Evolutionary conservation across 2,329 filamentous ascomycete species (phyloP).

Genomic region (Apiospora saccharicola): DNA sequence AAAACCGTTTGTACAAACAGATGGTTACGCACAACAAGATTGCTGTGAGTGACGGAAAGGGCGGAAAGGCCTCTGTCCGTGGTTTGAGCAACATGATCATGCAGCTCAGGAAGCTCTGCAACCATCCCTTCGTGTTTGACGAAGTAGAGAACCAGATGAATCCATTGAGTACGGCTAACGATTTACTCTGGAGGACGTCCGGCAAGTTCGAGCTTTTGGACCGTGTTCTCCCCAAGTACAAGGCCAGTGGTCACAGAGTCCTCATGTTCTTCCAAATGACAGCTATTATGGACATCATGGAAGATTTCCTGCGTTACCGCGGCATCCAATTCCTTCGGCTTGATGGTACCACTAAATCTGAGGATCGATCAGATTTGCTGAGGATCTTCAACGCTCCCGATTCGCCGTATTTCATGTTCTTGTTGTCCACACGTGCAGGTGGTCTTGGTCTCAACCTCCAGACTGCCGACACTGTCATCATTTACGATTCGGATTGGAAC

Average conservation of each 20-base stretch:
- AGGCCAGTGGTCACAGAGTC: constrained; percentile 88
- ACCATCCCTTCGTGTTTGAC: constrained; percentile 98
- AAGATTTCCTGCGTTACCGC: constrained; percentile 89
- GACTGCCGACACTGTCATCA: constrained; percentile 98
- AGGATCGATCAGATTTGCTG: constrained; percentile 92
- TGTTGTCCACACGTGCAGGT: constrained; percentile 98
- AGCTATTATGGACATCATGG: constrained; percentile 99
- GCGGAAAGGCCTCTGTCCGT: constrained; percentile 90
- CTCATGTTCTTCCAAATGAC: constrained; percentile 99
- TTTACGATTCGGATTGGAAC: constrained; percentile 99
- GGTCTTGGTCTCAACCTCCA: constrained; percentile 97
- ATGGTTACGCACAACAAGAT: constrained; percentile 96
- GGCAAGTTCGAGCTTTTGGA: constrained; percentile 98
- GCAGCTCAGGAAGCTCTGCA: constrained; percentile 98
- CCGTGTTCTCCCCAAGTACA: constrained; percentile 91
- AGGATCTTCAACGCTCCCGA: constrained; percentile 87
- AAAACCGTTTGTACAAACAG: constrained; percentile 95
- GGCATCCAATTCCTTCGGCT: constrained; percentile 88
- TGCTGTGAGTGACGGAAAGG: constrained; percentile 92
- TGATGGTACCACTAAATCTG: constrained; percentile 96
- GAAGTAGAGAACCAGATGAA: constrained; percentile 99
- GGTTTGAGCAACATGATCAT: constrained; percentile 99
- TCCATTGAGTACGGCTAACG: constrained; percentile 85
- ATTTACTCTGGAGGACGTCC: constrained; percentile 91
- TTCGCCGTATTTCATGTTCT: constrained; percentile 96